Evolutionary conservation across 108 stramenopile species (phyloP), one percentile per base, ranked within the genome.

Genomic region (Seminavis robusta): DNA sequence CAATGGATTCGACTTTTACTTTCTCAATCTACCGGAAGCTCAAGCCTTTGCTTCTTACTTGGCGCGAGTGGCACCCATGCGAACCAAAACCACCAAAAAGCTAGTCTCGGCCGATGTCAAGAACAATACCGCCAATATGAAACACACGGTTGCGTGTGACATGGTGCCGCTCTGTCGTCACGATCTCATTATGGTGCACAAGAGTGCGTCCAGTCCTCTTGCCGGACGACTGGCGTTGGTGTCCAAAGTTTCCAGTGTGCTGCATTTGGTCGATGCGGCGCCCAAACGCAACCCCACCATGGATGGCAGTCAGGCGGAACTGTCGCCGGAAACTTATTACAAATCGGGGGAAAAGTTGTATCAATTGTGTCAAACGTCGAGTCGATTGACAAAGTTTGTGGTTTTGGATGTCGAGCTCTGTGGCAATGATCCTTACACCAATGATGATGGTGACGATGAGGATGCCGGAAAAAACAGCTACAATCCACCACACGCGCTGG

Each of bases 1-100:
- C 33, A 70, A 95, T 52, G 99, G 99, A 5, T 89, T 99, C 65
- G 99, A 99, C 67, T 99, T 99, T 74, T 98, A 95, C 81, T 99
- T 97, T 52, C 52, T 72, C 9, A 54, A 59, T 8, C 53, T 81
- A 41, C 64, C 79, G 47, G 80, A 98, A 30, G 95, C 96, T 6
- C 79, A 87, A 33, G 59, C 73, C 25, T 98, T 99, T 79, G 49
- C 80, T 0, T 65, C 79, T 30, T 98, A 95, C 63, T 47, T 99
- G 32, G 69, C 86, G 32, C 61, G 77, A 10, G 69, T 90, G 8
- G 85, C 92, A 17, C 97, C 99, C 1, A 77, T 88, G 80, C 71
- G 77, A 46, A n/a, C 30, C 37, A 96, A 90, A 45, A 84, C 89
- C 24, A 85, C 76, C 47, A 80, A 90, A 63, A 92, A 96, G 52